Evolutionary conservation across 352 stramenopile species (phyloP).

Genomic region (Thalassiosira hispida): DNA sequence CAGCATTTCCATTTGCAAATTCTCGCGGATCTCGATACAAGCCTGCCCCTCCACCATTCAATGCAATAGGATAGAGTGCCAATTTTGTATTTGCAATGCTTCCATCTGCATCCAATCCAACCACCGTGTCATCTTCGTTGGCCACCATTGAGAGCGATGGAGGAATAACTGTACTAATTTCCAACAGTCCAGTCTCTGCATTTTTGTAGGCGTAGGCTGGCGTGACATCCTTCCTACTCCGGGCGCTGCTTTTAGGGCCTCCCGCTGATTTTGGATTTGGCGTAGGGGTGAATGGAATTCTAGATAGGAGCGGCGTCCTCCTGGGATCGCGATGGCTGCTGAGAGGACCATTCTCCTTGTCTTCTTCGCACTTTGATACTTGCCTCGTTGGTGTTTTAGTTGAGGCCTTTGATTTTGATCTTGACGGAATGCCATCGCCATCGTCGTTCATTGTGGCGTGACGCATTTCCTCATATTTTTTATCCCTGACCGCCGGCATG

Average conservation of each 20-base stretch:
- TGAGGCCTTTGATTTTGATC: background rate
- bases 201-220: conserved; percentile 65
- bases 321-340: conserved; percentile 40
- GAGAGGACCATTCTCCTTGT: conserved; percentile 25
- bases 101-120: conserved; percentile 39
- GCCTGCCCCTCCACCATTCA: conserved; percentile 61
- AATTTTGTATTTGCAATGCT: conserved; percentile 21
- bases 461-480: background rate
- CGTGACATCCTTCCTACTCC: conserved; percentile 45
- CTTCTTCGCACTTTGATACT: conserved; percentile 6
- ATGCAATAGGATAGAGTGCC: conserved; percentile 67
- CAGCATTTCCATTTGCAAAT: conserved; percentile 40
- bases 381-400: conserved; percentile 1
- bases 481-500: background rate
- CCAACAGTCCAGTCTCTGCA: conserved; percentile 56
- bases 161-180: conserved; percentile 78
- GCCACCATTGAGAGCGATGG: conserved; percentile 87
- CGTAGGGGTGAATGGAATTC: conserved; percentile 47
- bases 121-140: conserved; percentile 66
- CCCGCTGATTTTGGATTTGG: conserved; percentile 13
- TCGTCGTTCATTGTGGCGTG: background rate
- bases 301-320: conserved; percentile 35
- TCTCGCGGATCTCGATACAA: conserved; percentile 62
- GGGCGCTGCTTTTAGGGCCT: background rate
- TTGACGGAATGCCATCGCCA: background rate